Conservation (phyloP, 2,329 filamentous ascomycete species). For the Sporothrix curviconia region DNA sequence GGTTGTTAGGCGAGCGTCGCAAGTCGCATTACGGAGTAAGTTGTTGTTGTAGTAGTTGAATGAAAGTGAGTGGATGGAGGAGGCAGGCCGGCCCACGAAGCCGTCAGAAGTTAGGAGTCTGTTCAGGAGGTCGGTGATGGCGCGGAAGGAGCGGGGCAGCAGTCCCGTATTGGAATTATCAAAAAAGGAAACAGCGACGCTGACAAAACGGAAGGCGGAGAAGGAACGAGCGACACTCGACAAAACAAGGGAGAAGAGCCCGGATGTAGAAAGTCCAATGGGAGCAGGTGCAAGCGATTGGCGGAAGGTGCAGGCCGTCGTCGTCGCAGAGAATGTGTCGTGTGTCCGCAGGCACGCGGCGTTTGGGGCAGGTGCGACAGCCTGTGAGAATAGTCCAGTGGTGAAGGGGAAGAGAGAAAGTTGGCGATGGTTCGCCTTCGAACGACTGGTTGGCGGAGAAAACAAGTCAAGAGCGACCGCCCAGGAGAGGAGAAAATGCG, state of each 20-base stretch:
- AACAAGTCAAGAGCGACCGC: too few relatives aligned
- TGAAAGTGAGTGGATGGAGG: not conserved
- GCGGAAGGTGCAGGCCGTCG: not conserved
- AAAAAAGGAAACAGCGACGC: not conserved
- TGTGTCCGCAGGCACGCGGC: not conserved
- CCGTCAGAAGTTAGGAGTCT: not conserved
- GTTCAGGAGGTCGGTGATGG: not conserved
- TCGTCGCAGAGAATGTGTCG: not conserved
- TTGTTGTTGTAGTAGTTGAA: not conserved
- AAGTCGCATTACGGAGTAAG: constrained; percentile 5
- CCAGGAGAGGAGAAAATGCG: constrained; percentile 1
- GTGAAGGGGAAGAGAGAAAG: not conserved
- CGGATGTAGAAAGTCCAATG: not conserved
- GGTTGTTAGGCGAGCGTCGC: not conserved
- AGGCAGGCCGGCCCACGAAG: not conserved
- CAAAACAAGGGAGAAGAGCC: not conserved
- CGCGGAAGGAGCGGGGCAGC: not conserved
- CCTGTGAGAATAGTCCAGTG: too few relatives aligned
- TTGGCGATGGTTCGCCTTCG: not conserved
- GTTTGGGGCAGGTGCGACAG: not conserved
- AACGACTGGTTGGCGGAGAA: not conserved
- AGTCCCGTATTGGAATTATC: not conserved
- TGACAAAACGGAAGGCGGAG: not conserved
- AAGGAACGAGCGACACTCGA: not conserved
- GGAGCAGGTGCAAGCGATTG: not conserved